Base-by-base conservation (phyloP, 164 flowering plant genomes). In the Liquidambar formosana region DNA sequence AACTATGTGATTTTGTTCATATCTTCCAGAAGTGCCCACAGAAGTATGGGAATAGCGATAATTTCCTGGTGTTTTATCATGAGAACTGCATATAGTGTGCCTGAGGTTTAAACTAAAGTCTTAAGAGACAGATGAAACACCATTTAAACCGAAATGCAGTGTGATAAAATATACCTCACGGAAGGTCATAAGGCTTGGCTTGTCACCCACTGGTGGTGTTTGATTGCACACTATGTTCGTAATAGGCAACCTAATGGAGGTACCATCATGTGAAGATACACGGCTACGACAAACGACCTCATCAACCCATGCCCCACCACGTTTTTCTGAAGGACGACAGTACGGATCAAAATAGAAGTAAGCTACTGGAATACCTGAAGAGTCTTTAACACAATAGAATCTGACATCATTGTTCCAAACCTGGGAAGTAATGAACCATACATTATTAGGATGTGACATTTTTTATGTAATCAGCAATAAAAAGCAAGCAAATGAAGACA, bases 211-310 rank as follows among this genome's bases (percentile, higher is more conserved):
- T 8, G 98, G 99, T 1, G 99, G 97, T 69, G 89, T 84, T 78
- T 95, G 99, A 81, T 93, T 95, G 83, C 99, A 95, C 63, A 95
- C 93, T 91, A 95, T 89, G 80, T 90, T 92, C 13, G 97, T 97
- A 73, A 95, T 68, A 69, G 97, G 99, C 80, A 95, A 81, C 81
- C 98, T 85, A 16, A 81, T 77, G 64, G 89, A 70, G 53, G 82
- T 51, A 59, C 95, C 95, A 83, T 86, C 82, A 38, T 69, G 85
- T 52, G 97, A 87, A 69, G 90, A 71, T 63, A 79, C 92, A 60
- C 84, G 91, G 70, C 98, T 93, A 53, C 99, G 86, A 46, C 78
- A 76, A 80, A 93, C 84, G 77, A 93, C 99, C 77, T 86, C 96
- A 78, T 88, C 89, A 94, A 95, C 89, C 99, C 99, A 95, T 51